Base-by-base conservation (phyloP, 345 rosid species). In the Ceriops decandra region DNA sequence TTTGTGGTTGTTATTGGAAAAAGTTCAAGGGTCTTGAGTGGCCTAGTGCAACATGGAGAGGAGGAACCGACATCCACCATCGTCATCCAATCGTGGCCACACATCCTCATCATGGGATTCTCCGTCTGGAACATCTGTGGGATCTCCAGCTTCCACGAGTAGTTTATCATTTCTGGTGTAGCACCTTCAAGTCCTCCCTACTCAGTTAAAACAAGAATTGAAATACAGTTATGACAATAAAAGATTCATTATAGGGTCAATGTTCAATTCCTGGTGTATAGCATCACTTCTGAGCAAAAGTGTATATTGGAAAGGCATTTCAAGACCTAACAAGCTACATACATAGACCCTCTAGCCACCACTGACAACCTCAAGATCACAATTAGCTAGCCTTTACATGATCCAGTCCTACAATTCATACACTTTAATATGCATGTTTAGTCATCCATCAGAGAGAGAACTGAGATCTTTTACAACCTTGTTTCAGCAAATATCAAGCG, bases 1-100 rank as follows among this genome's bases (percentile, higher is more conserved):
- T 87, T 88, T 71, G 93, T 75, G 35, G 93, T 65, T 60, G 85
- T 85, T 78, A 90, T 73, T 15, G 98, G 98, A 76, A 92, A 92
- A 79, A 92, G 98, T 75, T 92, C 79, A 5, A 92, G 97, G 72
- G 98, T 92, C 85, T 85, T 82, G 16, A 84, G 83, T 7, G 97
- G 84, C 76, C 69, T 72, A 42, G 75, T 51, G 70, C 54, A 71
- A 70, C 77, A 6, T 65, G 74, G 68, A 57, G 80, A 58, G 62
- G 77, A 31, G 51, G 73, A 74, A 71, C 77, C 77, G 73, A 80
- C 58, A 68, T 83, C 84, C 80, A 81, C 76, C 82, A 70, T 77
- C 69, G 16, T 88, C 88, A 75, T 73, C 86, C 87, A 79, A 76
- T 82, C 89, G 72, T 82, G 42, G 35, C 82, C 82, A 71, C 76